Evolutionary conservation across 2,329 filamentous ascomycete species (phyloP).

Genomic region (Stachybotrys chartarum): DNA sequence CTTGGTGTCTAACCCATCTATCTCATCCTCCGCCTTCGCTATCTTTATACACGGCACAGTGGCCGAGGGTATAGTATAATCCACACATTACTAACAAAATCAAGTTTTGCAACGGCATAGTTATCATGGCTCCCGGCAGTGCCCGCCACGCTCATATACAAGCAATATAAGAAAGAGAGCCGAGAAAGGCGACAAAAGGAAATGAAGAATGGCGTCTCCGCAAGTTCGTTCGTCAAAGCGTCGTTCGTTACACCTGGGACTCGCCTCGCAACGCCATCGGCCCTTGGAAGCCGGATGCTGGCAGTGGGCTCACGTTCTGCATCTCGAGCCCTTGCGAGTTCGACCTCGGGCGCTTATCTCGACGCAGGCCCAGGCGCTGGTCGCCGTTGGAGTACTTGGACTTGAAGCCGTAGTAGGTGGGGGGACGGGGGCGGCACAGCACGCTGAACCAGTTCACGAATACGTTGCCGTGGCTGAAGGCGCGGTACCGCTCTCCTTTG

Average conservation of each 20-base stretch:
- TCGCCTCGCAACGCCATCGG: constrained; percentile 38
- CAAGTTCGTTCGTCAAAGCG: background rate
- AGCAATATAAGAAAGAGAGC: constrained; percentile 6
- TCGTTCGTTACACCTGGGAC: constrained; percentile 12
- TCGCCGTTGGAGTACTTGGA: constrained; percentile 69
- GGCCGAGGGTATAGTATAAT: constrained; percentile 12
- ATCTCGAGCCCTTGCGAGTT: constrained; percentile 61
- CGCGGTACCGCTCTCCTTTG: constrained; percentile 83
- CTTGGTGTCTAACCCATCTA: background rate
- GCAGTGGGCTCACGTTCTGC: constrained; percentile 50
- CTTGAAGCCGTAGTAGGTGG: constrained; percentile 88
- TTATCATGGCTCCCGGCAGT: background rate
- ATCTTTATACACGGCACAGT: constrained; percentile 9
- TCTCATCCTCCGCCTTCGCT: background rate
- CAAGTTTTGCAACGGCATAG: background rate
- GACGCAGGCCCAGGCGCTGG: constrained; percentile 63
- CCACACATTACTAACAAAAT: constrained; percentile 10
- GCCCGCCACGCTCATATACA: background rate
- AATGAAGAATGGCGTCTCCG: background rate
- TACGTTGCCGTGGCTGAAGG: constrained; percentile 73
- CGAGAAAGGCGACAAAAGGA: constrained; percentile 5
- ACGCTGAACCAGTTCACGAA: constrained; percentile 77
- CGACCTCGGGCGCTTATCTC: constrained; percentile 33
- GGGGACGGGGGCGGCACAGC: constrained; percentile 73
- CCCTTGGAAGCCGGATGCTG: constrained; percentile 44